Evolutionary conservation across 495 filamentous ascomycete genomes (phyloP), one percentile per base, ranked within the genome.

Genomic region (Hyaloscypha finlandica): DNA sequence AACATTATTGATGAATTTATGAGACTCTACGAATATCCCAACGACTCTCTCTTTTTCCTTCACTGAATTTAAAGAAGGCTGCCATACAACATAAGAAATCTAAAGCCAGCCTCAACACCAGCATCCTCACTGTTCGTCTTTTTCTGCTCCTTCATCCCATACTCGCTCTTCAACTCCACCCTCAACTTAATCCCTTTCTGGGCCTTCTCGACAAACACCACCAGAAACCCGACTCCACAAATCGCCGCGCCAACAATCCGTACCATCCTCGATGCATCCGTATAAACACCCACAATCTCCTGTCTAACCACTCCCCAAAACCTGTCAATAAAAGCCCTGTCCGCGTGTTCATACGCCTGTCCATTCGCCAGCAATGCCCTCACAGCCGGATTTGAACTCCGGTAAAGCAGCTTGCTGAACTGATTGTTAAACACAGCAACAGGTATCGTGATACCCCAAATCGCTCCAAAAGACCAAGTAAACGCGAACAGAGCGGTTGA

Each of bases 391-490:
- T 80, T 73, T 1, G 42, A 69, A 32, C 80, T 71, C 35, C 56
- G 32, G 14, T 61, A 32, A 29, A 68, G 59, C 19, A 76, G 62
- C 48, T 68, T 22, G 14, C 62, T 67, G n/a, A 77, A 73, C 11
- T 71, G 77, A 56, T 74, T 77, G 71, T 84, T 84, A 74, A 87
- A 86, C 14, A 85, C 76, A 3, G 79, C 77, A 1, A 77, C 73
- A 8, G 85, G 80, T 42, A 87, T 76, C 1, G 83, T 70, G 0
- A 83, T 77, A 25, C 25, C 25, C 1, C 25, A 25, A 25, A 25
- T 25, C n/a, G n/a, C n/a, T n/a, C n/a, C n/a, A n/a, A n/a, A n/a
- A n/a, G n/a, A n/a, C n/a, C n/a, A n/a, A n/a, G n/a, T n/a, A n/a
- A n/a, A n/a, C n/a, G n/a, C n/a, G n/a, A n/a, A n/a, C n/a, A n/a